Percentiles rank a stretch among this genome's conserved stretches.
Evolutionary conservation across 2,329 filamentous ascomycete species (phyloP).

Genomic region (Cladobotryum protrusum): DNA sequence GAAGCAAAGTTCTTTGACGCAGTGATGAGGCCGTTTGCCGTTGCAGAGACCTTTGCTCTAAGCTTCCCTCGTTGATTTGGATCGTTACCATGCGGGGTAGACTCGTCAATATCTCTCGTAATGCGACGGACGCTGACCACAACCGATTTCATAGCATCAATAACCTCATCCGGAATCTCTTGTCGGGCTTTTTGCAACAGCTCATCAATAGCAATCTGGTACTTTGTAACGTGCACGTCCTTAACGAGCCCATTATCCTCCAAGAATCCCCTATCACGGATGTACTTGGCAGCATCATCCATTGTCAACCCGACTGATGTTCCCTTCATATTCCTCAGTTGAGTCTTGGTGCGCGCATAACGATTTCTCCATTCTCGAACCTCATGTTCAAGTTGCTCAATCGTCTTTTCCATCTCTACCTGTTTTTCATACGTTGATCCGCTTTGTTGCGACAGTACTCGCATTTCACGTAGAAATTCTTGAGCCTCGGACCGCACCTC

Average conservation of each 20-base stretch:
- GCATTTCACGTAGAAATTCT: constrained; percentile 84
- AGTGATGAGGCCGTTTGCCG: constrained; percentile 92
- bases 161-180: constrained; percentile 66
- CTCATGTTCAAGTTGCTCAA: constrained; percentile 73
- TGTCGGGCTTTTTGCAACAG: constrained; percentile 70
- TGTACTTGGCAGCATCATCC: constrained; percentile 61
- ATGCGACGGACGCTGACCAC: constrained; percentile 78
- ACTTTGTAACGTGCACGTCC: constrained; percentile 89
- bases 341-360: constrained; percentile 82
- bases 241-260: constrained; percentile 73
- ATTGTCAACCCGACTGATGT: constrained; percentile 69
- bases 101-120: constrained; percentile 68
- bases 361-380: constrained; percentile 85
- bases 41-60: constrained; percentile 79
- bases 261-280: constrained; percentile 61
- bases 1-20: constrained; percentile 86
- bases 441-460: constrained; percentile 73
- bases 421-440: constrained; percentile 75
- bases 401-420: constrained; percentile 66
- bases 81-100: constrained; percentile 47
- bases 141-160: constrained; percentile 82
- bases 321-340: constrained; percentile 72
- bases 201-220: constrained; percentile 91
- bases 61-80: constrained; percentile 57
- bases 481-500: constrained; percentile 81